Base-by-base conservation (phyloP, 331 rosid species). In the Acacia pycnantha region DNA sequence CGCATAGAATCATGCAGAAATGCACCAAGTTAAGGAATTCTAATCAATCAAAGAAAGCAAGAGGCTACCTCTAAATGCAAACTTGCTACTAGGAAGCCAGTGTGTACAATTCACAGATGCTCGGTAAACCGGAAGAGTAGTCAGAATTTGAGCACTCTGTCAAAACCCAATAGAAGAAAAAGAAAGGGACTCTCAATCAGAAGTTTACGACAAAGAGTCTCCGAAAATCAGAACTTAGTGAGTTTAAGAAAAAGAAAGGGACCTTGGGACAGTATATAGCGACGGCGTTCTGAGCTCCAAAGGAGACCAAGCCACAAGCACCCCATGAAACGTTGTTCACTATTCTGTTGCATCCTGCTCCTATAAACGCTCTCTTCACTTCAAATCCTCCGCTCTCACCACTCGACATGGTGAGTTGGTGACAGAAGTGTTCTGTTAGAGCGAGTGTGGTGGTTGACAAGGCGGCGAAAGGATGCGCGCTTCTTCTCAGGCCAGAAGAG, bases 261-360 rank as follows among this genome's bases (percentile, higher is more conserved):
- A 93, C 99, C 94, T 93, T 87, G 46, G 97, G 98, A 79, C 85
- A 92, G 89, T 92, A 95, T 54, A 95, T 85, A 41, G 94, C 94
- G 40, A 92, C 94, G 70, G 97, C 97, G 91, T 95, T 93, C 77
- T 94, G 94, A 78, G 98, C 91, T 29, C 98, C 98, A 75, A 93
- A 96, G n/a, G 99, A 89, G 35, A 92, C 90, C 5, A 96, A 89
- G 82, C 92, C 95, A 80, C 88, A 95, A 68, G 98, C 98, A 14
- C 98, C 98, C 95, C 95, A 95, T 0, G 99, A 91, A 29, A 91
- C 94, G 85, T 96, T 96, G 90, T 93, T 93, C 53, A 93, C 97
- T 77, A 93, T 80, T 81, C 97, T 87, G 90, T 96, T 96, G 82
- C 98, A 96, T 6, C 97, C 97, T 46, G 97, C 97, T 84, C 98